Conservation (phyloP, 352 stramenopile species). For the Thraustochytrium sp. region DNA sequence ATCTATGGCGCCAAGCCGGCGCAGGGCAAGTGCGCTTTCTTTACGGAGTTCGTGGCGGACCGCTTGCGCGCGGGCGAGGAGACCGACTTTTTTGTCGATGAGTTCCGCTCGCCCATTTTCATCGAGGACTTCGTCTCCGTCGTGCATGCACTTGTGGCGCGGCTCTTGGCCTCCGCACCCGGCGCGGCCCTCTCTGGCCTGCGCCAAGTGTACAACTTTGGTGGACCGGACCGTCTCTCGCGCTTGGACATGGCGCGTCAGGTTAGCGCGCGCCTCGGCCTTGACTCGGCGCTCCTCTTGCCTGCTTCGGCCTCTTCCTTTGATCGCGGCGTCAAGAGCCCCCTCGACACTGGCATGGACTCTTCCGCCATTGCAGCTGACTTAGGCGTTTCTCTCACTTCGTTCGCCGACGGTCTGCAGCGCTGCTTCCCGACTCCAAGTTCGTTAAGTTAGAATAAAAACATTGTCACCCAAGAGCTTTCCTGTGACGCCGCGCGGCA, state of each 20-base stretch:
- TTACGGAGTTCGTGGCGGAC: conserved; percentile 12
- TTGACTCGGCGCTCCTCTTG: neutral
- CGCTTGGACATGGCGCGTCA: neutral
- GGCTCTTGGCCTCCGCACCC: neutral
- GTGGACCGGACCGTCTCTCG: conserved; percentile 4
- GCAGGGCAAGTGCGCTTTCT: neutral
- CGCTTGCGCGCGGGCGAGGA: neutral
- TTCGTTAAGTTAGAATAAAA: neutral
- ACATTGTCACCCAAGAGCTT: too few species aligned
- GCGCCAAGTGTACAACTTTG: conserved; percentile 26
- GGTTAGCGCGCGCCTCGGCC: neutral
- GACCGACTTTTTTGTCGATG: conserved; percentile 21
- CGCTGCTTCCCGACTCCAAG: neutral
- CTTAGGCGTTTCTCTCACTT: neutral
- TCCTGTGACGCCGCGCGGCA: too few species aligned
- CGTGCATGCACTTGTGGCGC: neutral
- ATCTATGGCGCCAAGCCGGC: neutral
- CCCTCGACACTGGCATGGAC: conserved; percentile 36
- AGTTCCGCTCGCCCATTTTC: conserved; percentile 21
- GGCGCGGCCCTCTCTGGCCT: neutral
- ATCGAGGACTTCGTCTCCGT: conserved; percentile 17
- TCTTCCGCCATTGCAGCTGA: neutral
- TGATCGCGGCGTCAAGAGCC: conserved; percentile 18
- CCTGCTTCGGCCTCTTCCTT: neutral
- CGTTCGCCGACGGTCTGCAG: neutral